Evolutionary conservation across 2,329 filamentous ascomycete genomes (phyloP), one percentile per base, ranked within the genome.

Genomic region (Rhynchosporium agropyri): DNA sequence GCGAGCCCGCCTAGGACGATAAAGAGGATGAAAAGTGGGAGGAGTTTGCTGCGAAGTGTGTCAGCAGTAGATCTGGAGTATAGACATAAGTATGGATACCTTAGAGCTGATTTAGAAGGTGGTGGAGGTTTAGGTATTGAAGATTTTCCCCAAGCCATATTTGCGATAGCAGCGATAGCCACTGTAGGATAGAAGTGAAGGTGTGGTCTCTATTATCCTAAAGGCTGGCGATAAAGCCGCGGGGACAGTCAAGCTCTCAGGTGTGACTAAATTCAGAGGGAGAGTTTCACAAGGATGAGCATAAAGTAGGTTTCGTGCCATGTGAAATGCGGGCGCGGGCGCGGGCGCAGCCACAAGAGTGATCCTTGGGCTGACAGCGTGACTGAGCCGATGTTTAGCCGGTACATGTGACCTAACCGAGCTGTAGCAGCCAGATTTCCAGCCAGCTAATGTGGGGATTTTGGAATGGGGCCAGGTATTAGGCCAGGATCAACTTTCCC

Each of bases 11-110:
- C 81, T 33, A 90, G 74, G 58, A 89, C 70, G 65, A 80, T 62
- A 72, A 91, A 79, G 65, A 89, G 81, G 71, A 91, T 79, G 62
- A 90, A 62, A 54, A 92, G 82, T 4, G 90, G 89, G 33, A 91
- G 70, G 43, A 92, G 76, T 72, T 89, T 79, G 28, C 74, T 75
- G 53, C n/a, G 15, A 2, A 48, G 6, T 5, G 15, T 56, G 56
- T 67, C 43, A 68, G 56, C 42, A 8, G 61, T 28, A 20, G n/a
- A 12, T 40, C 26, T 2, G 13, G 36, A 43, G 33, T 3, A 55
- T 10, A 12, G 55, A 8, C 42, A 15, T 20, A 50, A 33, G 7
- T 5, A 28, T 29, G 29, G n/a, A 10, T 70, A 75, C 74, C 71
- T 71, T 46, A 76, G 64, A 46, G 73, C 72, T 63, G 73, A 75